Base-by-base conservation (phyloP, 345 rosid species). In the Reutealis trisperma region DNA sequence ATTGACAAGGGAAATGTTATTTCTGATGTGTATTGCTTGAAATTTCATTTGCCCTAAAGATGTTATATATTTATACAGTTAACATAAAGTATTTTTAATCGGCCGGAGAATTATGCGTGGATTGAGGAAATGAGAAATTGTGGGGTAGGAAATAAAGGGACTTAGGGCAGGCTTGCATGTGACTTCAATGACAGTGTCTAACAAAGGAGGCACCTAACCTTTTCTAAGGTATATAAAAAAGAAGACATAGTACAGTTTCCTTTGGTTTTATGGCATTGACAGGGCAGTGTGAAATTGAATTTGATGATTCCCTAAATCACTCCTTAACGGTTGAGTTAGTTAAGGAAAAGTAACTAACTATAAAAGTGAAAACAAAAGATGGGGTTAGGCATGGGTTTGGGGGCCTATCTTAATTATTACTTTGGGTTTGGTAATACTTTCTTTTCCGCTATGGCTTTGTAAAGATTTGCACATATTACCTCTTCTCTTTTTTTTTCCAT, bases 61-160 rank as follows among this genome's bases (percentile, higher is more conserved):
- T 22, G 16, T 16, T 51, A 49, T 54, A 70, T 60, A 30, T 10
- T 18, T 65, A 70, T 60, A 30, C 5, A 32, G 5, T 32, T 5
- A 16, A 44, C 18, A 12, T 9, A 41, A 41, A 47, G 3, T 54
- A 32, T 41, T 49, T 49, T 42, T 64, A 15, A 55, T 41, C 67
- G 42, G 67, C 74, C 81, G 87, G 65, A 30, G 64, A 85, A 80
- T 75, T 77, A 84, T 86, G 92, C 90, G 92, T 70, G 22, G 86
- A 90, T 90, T 85, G 87, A 85, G 96, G 96, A 76, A 72, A 67
- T 71, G 72, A 9, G 8, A 15, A 51, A 8, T 19, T 73, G 88
- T 83, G 86, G 90, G 88, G 70, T 58, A 75, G 71, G 52, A 70
- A 7, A 81, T 85, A 1, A 84, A 47, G 83, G 59, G 70, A 49